Evolutionary conservation across 495 filamentous ascomycete genomes (phyloP), one percentile per base, ranked within the genome.

Genomic region (Aspergillus conjunctus): DNA sequence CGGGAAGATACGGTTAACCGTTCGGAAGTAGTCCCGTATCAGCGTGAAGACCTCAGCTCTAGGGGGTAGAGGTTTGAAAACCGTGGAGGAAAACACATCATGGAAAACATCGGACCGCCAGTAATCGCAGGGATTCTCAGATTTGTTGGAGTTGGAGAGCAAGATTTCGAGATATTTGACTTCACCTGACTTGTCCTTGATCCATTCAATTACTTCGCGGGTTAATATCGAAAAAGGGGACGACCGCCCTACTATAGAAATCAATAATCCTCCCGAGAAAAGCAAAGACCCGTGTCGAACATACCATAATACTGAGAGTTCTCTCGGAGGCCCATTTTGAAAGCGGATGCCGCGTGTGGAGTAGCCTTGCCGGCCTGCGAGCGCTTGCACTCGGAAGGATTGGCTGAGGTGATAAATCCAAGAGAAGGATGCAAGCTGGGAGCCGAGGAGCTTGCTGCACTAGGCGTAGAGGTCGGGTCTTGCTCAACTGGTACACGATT

Each of bases 1-100:
- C 26, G 94, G 94, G 71, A 97, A 96, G 75, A 97, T 90, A 80
- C 91, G 89, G 76, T 98, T 98, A 75, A 97, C 92, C 66, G 95
- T 96, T 67, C 89, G 88, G 68, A 98, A 98, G 69, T 87, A 98
- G 71, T 97, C 93, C 67, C 87, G 90, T 34, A 94, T 81, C 50
- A 96, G 79, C 17, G 89, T 90, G 52, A 91, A 77, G 11, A 89
- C 89, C 76, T 94, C 91, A 12, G 84, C 80, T 71, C 91, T 89
- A 2, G 90, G 77, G 7, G 94, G 94, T 26, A 97, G 73, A 56
- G 84, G 88, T 58, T 85, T 85, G 78, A 88, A 96, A 18, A 95
- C 83, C 15, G 85, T 85, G 18, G 91, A 87, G 41, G 83, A 81
- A 77, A 98, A 98, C 6, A 97, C 77, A 58, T 97, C 93, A 34